Percentiles rank a stretch among this genome's conserved stretches.
These are phyloP conservation scores for Clonostachys rhizophaga DNA, from an alignment of 2,329 filamentous ascomycete species.

Conservation along the genomic window DNA sequence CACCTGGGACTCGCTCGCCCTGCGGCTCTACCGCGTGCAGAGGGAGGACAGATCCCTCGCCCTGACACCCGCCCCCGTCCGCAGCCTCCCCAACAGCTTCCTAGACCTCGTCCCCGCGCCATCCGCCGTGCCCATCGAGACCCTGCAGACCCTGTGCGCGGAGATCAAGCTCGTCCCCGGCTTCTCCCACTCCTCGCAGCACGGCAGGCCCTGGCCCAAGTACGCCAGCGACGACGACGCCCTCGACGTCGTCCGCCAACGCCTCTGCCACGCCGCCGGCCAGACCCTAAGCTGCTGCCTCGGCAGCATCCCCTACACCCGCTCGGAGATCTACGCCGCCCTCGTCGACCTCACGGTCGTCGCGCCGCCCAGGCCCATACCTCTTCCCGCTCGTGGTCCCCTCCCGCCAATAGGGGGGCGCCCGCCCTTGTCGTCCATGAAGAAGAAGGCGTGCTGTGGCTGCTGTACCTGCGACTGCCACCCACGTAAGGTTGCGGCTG, in stretches of 20 bases:
- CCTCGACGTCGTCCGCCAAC: background rate
- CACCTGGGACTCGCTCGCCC: conserved; percentile 1
- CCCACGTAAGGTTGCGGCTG: background rate
- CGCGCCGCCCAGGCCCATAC: background rate
- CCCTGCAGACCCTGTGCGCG: too few species aligned
- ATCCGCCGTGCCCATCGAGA: background rate
- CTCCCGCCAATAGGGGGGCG: background rate
- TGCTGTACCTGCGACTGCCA: background rate
- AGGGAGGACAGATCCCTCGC: background rate
- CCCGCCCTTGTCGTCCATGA: background rate
- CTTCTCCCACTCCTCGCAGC: too few species aligned
- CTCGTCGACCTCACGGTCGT: background rate
- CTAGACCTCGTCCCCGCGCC: background rate
- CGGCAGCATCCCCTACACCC: background rate
- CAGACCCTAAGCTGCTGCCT: background rate
- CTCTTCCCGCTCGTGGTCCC: background rate
- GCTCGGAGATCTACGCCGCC: background rate
- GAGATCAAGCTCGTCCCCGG: too few species aligned
- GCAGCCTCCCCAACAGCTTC: background rate
- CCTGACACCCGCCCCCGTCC: background rate
- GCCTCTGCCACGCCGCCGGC: background rate
- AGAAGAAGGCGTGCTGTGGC: background rate
- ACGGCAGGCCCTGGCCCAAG: background rate
- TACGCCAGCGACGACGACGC: background rate
- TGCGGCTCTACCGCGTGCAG: background rate